phyloP scores from a whole-genome alignment of 148 eudicot genomes.

The Silene uniflora region DNA sequence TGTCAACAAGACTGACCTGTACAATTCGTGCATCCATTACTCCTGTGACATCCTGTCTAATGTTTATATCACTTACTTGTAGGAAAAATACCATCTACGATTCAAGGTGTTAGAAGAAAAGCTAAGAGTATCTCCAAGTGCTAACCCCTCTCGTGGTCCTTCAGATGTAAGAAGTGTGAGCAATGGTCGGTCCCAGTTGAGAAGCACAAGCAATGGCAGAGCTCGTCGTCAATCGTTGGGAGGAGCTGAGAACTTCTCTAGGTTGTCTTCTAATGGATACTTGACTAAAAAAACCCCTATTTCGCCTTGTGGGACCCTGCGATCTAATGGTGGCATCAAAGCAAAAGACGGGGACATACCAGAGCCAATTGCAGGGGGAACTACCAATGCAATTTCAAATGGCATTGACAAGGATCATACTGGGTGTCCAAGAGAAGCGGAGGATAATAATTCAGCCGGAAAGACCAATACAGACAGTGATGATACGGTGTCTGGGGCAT shows the following conservation, averaged over 20 bases:
- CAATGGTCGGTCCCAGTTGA: constrained; percentile 36
- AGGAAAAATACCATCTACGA: constrained; percentile 89
- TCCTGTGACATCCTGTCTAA: constrained; percentile 18
- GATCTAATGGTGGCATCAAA: constrained; percentile 26
- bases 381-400: constrained; percentile 15
- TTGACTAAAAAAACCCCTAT: constrained; percentile 42
- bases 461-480: constrained; percentile 37
- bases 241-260: constrained; percentile 61
- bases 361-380: background rate
- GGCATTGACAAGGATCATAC: constrained; percentile 28
- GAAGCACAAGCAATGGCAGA: constrained; percentile 19
- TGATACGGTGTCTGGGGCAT: constrained; percentile 71
- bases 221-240: constrained; percentile 78
- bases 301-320: constrained; percentile 38
- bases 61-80: constrained; percentile 8
- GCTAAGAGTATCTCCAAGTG: constrained; percentile 47
- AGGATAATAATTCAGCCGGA: constrained; percentile 35
- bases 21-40: background rate
- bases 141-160: constrained; percentile 36
- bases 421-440: constrained; percentile 26
- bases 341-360: background rate
- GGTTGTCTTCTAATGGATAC: constrained; percentile 56
- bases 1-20: no score
- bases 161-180: constrained; percentile 50
- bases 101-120: constrained; percentile 94